Conservation (phyloP, 371 early-diverging fungal genomes). For the Apophysomyces elegans region DNA sequence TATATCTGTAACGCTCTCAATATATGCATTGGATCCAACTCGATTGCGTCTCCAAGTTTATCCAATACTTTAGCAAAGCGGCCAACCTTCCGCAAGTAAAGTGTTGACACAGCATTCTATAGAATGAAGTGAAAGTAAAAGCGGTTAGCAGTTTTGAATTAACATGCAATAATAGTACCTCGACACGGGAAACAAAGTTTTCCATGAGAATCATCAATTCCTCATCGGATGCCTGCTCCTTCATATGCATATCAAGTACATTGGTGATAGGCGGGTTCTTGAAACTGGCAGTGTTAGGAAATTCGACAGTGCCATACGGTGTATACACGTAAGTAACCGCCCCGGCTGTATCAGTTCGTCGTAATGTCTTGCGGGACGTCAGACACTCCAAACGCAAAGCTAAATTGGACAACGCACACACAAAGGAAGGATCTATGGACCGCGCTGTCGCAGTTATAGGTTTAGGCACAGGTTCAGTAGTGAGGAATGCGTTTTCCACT, state of each 20-base stretch:
- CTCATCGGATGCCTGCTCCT: slow-evolving; percentile 52
- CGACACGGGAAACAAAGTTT: slow-evolving; percentile 63
- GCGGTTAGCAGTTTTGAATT: background rate
- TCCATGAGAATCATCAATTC: slow-evolving; percentile 62
- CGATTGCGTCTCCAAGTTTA: slow-evolving; percentile 51
- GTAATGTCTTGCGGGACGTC: slow-evolving; percentile 36
- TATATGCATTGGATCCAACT: slow-evolving; percentile 53
- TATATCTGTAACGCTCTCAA: slow-evolving; percentile 61
- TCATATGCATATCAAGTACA: slow-evolving; percentile 3
- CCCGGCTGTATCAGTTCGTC: background rate
- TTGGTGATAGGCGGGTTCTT: background rate
- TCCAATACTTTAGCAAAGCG: slow-evolving; percentile 53
- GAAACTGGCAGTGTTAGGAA: background rate
- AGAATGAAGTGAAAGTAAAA: background rate
- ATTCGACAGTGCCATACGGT: slow-evolving; percentile 11
- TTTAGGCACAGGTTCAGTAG: background rate
- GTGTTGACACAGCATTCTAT: slow-evolving; percentile 56
- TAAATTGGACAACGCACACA: slow-evolving; percentile 47
- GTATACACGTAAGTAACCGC: background rate
- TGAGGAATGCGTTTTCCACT: slow-evolving; percentile 86
- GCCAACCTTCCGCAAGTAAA: slow-evolving; percentile 54
- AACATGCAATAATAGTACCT: slow-evolving; percentile 35
- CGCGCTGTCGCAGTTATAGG: slow-evolving; percentile 17
- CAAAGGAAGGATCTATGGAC: slow-evolving; percentile 44
- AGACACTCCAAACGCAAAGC: slow-evolving; percentile 61